phyloP scores from a whole-genome alignment of 305 asterid species.

The Caryopteris hybrid region DNA sequence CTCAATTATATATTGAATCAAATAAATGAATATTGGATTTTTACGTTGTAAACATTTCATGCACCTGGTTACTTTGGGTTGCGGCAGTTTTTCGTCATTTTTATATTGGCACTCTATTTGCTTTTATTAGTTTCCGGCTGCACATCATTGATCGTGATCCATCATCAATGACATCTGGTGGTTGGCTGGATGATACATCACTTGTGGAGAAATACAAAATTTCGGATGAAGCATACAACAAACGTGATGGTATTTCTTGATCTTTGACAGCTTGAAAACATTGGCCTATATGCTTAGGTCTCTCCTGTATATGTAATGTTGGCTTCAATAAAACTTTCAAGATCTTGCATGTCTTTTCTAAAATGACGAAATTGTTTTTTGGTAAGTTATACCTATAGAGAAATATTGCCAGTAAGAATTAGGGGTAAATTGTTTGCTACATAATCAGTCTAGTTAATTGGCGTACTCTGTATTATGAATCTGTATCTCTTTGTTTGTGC shows the following conservation, averaged over 20 bases:
- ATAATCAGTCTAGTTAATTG: background rate
- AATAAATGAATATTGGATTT: background rate
- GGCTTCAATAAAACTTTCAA: background rate
- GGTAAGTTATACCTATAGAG: background rate
- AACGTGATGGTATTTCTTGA: constrained; percentile 58
- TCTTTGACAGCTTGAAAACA: background rate
- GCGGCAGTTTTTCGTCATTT: background rate
- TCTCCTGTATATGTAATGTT: background rate
- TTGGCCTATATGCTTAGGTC: background rate
- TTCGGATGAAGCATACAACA: constrained; percentile 85
- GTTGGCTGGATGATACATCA: constrained; percentile 97
- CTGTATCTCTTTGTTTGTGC: background rate
- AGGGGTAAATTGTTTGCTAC: background rate
- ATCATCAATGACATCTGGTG: constrained; percentile 88
- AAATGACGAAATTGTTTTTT: background rate
- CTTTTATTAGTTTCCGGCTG: constrained; percentile 56
- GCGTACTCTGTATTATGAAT: constrained; percentile 5
- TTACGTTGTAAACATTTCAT: background rate
- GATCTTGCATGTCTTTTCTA: constrained; percentile 5
- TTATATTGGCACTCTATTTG: constrained; percentile 11
- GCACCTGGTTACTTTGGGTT: background rate
- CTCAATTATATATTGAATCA: background rate
- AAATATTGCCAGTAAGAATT: background rate
- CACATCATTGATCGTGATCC: constrained; percentile 90
- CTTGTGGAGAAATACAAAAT: constrained; percentile 92